A percentile compares a stretch with the other conserved stretches of the same genome.
Evolutionary conservation across 805 yeast species (phyloP).

Genomic region (Suhomyces faveliae): DNA sequence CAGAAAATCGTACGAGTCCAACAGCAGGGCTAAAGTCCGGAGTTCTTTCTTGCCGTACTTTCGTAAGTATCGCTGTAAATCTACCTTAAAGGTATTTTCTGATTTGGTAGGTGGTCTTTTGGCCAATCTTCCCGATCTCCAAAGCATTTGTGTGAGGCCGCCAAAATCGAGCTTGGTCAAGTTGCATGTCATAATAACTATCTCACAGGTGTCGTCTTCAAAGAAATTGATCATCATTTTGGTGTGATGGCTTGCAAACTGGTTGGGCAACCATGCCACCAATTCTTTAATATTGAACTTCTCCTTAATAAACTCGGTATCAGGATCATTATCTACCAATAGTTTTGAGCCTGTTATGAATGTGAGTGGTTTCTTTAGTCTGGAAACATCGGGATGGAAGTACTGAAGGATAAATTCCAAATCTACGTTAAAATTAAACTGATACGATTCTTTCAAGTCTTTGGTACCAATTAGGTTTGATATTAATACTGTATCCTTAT

Average conservation of each 20-base stretch:
- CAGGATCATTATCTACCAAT: conserved; percentile 11
- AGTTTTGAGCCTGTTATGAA: conserved; percentile 31
- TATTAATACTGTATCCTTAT: conserved; percentile 28
- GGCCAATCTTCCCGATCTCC: conserved; percentile 53
- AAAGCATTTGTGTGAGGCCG: conserved; percentile 62
- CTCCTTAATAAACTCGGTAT: conserved; percentile 11
- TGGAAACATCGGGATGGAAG: conserved; percentile 24
- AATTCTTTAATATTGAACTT: conserved; percentile 29
- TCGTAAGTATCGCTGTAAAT: conserved; percentile 44
- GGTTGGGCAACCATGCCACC: conserved; percentile 30
- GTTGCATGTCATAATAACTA: conserved; percentile 61
- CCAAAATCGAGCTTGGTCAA: conserved; percentile 53
- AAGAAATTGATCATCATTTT: conserved; percentile 64
- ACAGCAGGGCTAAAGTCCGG: conserved; percentile 20
- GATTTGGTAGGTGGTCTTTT: neutral
- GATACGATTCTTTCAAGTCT: conserved; percentile 35
- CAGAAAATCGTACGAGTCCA: conserved; percentile 44
- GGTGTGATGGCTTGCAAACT: conserved; percentile 57
- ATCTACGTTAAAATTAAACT: conserved; percentile 51
- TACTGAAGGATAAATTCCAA: conserved; percentile 37
- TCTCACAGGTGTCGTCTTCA: conserved; percentile 43
- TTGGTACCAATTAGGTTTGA: conserved; percentile 29
- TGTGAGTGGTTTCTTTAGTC: conserved; percentile 19
- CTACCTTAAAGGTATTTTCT: conserved; percentile 23
- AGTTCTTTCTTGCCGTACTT: conserved; percentile 38